Evolutionary conservation across 1,284 basidiomycete species (phyloP), one percentile per base, ranked within the genome.

Genomic region (Hemileia vastatrix): DNA sequence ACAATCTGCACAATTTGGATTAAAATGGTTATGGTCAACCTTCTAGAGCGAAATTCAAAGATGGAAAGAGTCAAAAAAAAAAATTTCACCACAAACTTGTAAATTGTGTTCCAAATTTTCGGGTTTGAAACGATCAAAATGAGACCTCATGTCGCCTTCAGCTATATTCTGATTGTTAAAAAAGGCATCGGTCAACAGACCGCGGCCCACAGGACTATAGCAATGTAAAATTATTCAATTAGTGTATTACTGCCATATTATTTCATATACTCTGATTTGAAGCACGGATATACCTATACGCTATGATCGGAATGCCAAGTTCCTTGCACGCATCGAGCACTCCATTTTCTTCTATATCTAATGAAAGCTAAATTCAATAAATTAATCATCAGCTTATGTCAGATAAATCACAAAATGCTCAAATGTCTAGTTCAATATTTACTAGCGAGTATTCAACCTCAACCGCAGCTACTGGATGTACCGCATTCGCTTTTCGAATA

Each of bases 91-190:
- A 61, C 70, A 65, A 63, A 74, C 47, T 67, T 76, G 50, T 44
- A 78, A 54, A 64, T 79, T 80, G 47, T 72, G 67, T 0, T 64
- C 52, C 8, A 79, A 68, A 65, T 78, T 76, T 51, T 77, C 73
- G 2, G 66, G 66, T 45, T 54, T 65, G 55, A 76, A 73, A 3
- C 76, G 64, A 33, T 78, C 77, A 47, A 72, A 68, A n/a, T 67
- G 65, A 13, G 60, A 63, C 3, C 77, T 68, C 18, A 72, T 55
- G 61, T 78, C 77, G 18, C 67, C 72, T 2, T 68, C 68, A 0
- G 69, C 66, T 45, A 79, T 67, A 40, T 77, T 76, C 31, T 61
- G 52, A 4, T 57, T 27, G 11, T 54, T 64, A 40, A 67, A 68
- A 58, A 71, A 67, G 33, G 65, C 64, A 8, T 77, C 78, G 2